A percentile compares a stretch with the other conserved stretches of the same genome.
phyloP scores from a whole-genome alignment of 2,329 filamentous ascomycete species.

The Xylariaceae sp. region DNA sequence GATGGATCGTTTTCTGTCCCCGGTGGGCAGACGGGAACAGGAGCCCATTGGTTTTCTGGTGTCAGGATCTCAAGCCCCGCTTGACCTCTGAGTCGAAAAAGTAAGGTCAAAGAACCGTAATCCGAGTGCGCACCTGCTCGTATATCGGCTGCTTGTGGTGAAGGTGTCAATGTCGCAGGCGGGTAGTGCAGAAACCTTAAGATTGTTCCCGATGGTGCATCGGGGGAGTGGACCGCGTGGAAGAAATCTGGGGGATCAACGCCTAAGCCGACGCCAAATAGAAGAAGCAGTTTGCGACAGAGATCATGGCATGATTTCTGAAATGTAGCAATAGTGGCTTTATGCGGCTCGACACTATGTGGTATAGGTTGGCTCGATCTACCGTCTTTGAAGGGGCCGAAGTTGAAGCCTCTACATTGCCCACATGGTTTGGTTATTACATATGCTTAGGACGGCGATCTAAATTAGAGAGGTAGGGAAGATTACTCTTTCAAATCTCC shows the following conservation, averaged over 20 bases:
- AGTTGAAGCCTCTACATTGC: slow-evolving; percentile 75
- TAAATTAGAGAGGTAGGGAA: neutral
- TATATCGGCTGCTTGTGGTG: slow-evolving; percentile 57
- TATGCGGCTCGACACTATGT: slow-evolving; percentile 55
- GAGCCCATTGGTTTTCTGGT: slow-evolving; percentile 53
- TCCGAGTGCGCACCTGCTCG: slow-evolving; percentile 91
- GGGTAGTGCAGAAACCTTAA: slow-evolving; percentile 75
- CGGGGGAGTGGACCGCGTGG: slow-evolving; percentile 47
- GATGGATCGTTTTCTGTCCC: slow-evolving; percentile 56
- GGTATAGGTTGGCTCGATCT: slow-evolving; percentile 78
- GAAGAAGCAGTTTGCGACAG: slow-evolving; percentile 68
- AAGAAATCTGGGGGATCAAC: slow-evolving; percentile 54
- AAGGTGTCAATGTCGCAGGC: slow-evolving; percentile 42
- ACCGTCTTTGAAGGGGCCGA: slow-evolving; percentile 70
- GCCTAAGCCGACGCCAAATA: slow-evolving; percentile 75
- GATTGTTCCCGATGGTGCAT: slow-evolving; percentile 53
- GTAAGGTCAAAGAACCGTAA: slow-evolving; percentile 69
- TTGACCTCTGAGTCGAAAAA: slow-evolving; percentile 84
- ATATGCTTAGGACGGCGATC: neutral
- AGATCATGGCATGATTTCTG: slow-evolving; percentile 67
- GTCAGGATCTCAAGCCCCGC: slow-evolving; percentile 82
- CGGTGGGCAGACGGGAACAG: slow-evolving; percentile 64
- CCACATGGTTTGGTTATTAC: slow-evolving; percentile 7
- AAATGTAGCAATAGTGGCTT: slow-evolving; percentile 64
- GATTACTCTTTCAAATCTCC: slow-evolving; percentile 84